Conservation (phyloP, 345 rosid species). For the Gossypium anomalum region DNA sequence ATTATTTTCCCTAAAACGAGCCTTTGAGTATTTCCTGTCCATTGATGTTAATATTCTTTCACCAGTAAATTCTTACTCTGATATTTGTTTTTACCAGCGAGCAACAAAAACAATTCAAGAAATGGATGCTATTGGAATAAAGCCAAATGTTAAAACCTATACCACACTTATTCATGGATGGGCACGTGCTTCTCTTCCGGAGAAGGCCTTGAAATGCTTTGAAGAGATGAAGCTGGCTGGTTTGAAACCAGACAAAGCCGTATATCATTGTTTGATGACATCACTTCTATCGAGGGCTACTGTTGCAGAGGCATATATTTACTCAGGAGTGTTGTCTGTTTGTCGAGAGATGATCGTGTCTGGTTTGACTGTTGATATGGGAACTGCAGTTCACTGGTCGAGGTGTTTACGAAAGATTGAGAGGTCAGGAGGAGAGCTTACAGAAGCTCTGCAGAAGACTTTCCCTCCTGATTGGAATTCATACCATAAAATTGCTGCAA, state of each 20-base stretch:
- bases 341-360: constrained; percentile 76
- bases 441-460: constrained; percentile 85
- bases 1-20: background rate
- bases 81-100: constrained; percentile 41
- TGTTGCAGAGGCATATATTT: constrained; percentile 68
- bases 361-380: constrained; percentile 80
- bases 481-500: constrained; percentile 28
- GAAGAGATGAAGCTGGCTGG: constrained; percentile 77
- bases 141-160: constrained; percentile 85
- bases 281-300: constrained; percentile 77
- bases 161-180: constrained; percentile 90
- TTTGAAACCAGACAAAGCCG: constrained; percentile 81
- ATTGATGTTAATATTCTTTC: background rate
- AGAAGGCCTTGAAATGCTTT: constrained; percentile 76
- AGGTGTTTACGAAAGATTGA: constrained; percentile 77
- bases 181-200: constrained; percentile 92
- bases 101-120: constrained; percentile 62
- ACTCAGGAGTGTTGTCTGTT: constrained; percentile 50
- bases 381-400: constrained; percentile 94
- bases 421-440: constrained; percentile 82
- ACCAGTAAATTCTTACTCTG: background rate
- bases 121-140: constrained; percentile 62
- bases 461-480: constrained; percentile 91
- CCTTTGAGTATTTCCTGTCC: background rate
- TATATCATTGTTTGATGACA: constrained; percentile 86